phyloP scores from a whole-genome alignment of 192 early-diverging fungal species.

The Coemansia sp. region DNA sequence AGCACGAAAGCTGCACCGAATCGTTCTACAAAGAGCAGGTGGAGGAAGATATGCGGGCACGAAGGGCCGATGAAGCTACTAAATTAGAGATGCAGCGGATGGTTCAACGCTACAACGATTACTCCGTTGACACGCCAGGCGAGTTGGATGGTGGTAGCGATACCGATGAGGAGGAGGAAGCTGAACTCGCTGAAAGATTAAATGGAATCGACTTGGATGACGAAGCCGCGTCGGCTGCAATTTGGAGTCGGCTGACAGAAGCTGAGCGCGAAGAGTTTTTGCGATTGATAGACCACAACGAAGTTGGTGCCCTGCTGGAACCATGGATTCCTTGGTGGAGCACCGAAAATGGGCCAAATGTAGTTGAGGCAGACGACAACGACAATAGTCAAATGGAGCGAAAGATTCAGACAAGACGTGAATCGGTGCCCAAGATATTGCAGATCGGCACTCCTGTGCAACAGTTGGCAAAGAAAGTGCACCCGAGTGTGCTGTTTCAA shows the following conservation, averaged over 20 bases:
- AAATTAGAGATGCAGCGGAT: conserved; percentile 40
- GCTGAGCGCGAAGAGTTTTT: conserved; percentile 28
- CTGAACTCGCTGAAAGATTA: conserved; percentile 17
- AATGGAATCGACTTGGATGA: conserved; percentile 26
- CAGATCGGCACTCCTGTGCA: conserved; percentile 33
- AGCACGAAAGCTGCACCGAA: conserved; percentile 39
- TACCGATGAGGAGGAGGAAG: background rate
- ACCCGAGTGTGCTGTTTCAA: conserved; percentile 49
- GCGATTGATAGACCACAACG: conserved; percentile 8
- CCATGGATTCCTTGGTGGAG: conserved; percentile 50
- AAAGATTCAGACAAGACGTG: background rate
- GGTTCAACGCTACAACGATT: conserved; percentile 31
- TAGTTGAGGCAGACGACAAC: conserved; percentile 8
- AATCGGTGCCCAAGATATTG: conserved; percentile 8
- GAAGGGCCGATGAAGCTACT: conserved; percentile 33
- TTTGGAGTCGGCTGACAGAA: conserved; percentile 35
- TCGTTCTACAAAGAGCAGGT: conserved; percentile 45
- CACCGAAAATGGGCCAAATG: background rate
- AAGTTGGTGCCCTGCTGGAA: conserved; percentile 16
- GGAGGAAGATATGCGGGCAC: conserved; percentile 30
- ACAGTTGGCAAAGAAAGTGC: conserved; percentile 27
- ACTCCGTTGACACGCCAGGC: conserved; percentile 14
- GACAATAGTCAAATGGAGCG: background rate
- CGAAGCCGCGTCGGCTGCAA: background rate
- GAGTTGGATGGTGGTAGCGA: conserved; percentile 6